Percentiles rank a stretch among this genome's conserved stretches.
phyloP scores from a whole-genome alignment of 768 basidiomycete species.

The Psilocybe sp. region DNA sequence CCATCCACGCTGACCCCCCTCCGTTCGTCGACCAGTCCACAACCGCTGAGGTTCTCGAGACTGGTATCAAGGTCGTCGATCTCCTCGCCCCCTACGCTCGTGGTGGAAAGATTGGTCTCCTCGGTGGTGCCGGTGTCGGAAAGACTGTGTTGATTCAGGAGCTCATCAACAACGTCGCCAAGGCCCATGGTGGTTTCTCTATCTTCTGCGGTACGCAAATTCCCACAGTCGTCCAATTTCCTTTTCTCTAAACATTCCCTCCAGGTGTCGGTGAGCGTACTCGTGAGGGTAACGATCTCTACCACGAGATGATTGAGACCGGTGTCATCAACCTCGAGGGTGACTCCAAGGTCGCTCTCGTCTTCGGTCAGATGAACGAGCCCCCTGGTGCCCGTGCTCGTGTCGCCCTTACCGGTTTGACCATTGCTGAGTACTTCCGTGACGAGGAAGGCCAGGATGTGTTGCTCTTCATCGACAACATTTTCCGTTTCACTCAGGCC shows the following conservation, averaged over 20 bases:
- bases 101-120: constrained; percentile 99
- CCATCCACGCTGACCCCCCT: constrained; percentile 98
- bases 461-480: constrained; percentile 99
- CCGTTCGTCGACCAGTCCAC: constrained; percentile 98
- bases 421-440: constrained; percentile 99
- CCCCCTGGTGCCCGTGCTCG: constrained; percentile 99
- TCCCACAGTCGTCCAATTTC: not conserved
- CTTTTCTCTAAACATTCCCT: constrained; percentile 10
- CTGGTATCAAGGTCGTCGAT: constrained; percentile 99
- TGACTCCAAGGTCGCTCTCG: constrained; percentile 99
- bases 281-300: constrained; percentile 99
- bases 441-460: constrained; percentile 99
- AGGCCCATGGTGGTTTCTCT: constrained; percentile 99
- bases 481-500: constrained; percentile 99
- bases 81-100: constrained; percentile 99
- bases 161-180: constrained; percentile 99
- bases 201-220: constrained; percentile 85
- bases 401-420: constrained; percentile 98
- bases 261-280: constrained; percentile 99
- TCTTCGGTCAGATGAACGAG: constrained; percentile 99
- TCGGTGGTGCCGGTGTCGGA: constrained; percentile 99
- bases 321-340: constrained; percentile 99
- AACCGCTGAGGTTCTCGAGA: constrained; percentile 97
- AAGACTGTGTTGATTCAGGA: constrained; percentile 99
- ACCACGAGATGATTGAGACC: constrained; percentile 99